A percentile compares a stretch with the other conserved stretches of the same genome.
Conservation (phyloP, 2,329 filamentous ascomycete species). For the Scopulariopsis brevicaulis region DNA sequence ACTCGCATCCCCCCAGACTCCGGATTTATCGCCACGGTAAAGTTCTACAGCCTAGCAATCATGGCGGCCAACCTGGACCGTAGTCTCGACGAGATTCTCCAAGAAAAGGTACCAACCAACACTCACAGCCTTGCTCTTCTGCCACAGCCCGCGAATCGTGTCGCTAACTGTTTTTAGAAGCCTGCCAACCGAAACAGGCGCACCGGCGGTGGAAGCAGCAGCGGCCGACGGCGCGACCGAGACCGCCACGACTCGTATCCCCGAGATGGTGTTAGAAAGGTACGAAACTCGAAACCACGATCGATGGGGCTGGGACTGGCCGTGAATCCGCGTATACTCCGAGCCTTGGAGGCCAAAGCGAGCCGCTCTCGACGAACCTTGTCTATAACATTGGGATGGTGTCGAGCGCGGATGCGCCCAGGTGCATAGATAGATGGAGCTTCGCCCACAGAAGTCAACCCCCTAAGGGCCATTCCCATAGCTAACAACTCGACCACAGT, state of each 20-base stretch:
- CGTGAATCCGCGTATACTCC: constrained; percentile 5
- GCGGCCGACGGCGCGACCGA: constrained; percentile 18
- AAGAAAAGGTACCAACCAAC: constrained; percentile 28
- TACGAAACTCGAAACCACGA: constrained; percentile 22
- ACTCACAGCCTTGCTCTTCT: neutral
- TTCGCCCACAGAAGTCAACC: neutral
- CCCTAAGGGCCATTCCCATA: neutral
- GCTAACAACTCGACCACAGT: constrained; percentile 22
- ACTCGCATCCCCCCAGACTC: neutral
- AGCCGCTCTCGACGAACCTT: neutral
- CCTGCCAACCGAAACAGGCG: constrained; percentile 18
- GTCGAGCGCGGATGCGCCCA: neutral
- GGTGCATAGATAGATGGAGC: neutral
- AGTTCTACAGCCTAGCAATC: constrained; percentile 1
- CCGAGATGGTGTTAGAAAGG: constrained; percentile 87
- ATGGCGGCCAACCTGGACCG: constrained; percentile 37
- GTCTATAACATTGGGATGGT: neutral
- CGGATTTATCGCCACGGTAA: neutral
- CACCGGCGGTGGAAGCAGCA: constrained; percentile 13
- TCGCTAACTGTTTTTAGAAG: constrained; percentile 3
- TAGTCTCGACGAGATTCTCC: constrained; percentile 45
- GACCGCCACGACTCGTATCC: constrained; percentile 40
- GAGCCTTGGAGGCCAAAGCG: neutral
- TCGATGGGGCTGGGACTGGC: neutral
- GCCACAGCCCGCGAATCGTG: neutral